Conservation (phyloP, 2,329 filamentous ascomycete genomes). For the Aspergillus sp. region DNA sequence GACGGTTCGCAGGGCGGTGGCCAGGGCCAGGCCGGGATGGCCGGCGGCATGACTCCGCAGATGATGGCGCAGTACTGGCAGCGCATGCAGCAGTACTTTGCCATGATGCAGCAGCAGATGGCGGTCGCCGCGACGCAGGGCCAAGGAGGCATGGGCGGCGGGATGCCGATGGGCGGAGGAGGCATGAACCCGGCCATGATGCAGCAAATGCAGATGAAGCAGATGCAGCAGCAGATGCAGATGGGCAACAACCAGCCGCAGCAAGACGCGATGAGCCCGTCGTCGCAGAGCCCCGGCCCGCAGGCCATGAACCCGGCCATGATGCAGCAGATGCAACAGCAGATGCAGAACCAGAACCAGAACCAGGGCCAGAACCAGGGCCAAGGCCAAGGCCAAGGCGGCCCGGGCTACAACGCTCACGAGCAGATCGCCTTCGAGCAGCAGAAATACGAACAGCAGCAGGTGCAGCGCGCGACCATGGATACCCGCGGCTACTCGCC, state of each 20-base stretch:
- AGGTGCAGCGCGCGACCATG: slow-evolving; percentile 47
- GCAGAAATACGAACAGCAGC: slow-evolving; percentile 66
- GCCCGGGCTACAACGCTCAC: slow-evolving; percentile 55
- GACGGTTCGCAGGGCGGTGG: slow-evolving; percentile 35
- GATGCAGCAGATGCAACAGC: slow-evolving; percentile 65
- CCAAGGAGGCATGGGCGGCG: slow-evolving; percentile 24
- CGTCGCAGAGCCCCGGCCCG: slow-evolving; percentile 42
- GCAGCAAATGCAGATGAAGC: slow-evolving; percentile 57
- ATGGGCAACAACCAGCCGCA: slow-evolving; percentile 43
- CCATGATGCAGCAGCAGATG: slow-evolving; percentile 90
- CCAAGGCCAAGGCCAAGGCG: slow-evolving; percentile 25
- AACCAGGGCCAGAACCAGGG: slow-evolving; percentile 20
- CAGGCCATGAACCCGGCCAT: slow-evolving; percentile 59
- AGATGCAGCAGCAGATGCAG: slow-evolving; percentile 41
- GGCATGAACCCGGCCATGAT: slow-evolving; percentile 66
- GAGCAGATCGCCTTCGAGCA: slow-evolving; percentile 69
- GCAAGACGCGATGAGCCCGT: slow-evolving; percentile 26
- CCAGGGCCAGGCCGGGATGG: slow-evolving; percentile 31
- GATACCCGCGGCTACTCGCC: slow-evolving; percentile 33
- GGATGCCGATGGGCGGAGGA: slow-evolving; percentile 53
- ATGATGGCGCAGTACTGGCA: slow-evolving; percentile 99
- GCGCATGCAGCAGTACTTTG: slow-evolving; percentile 94
- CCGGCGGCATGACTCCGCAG: slow-evolving; percentile 75
- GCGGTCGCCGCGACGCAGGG: slow-evolving; percentile 42
- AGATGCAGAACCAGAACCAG: slow-evolving; percentile 30